These are phyloP conservation scores for Cadophora sp. DNA, from an alignment of 2,329 filamentous ascomycete species.

Conservation along the genomic window DNA sequence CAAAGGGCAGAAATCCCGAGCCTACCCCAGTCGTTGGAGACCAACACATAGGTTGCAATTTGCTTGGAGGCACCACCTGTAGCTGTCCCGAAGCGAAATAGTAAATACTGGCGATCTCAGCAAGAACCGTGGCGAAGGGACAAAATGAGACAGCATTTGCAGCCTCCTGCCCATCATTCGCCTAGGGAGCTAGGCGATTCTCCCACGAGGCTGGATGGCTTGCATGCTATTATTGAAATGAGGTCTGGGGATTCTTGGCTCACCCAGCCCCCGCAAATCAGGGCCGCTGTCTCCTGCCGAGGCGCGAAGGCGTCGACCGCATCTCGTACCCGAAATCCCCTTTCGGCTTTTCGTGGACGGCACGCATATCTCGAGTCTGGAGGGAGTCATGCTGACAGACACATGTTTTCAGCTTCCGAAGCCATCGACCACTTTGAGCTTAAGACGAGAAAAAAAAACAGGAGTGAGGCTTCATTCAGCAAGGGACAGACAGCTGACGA, in stretches of 20 bases:
- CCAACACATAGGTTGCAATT: no score
- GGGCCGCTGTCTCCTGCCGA: background rate
- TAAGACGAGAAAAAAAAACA: background rate
- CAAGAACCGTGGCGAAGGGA: no score
- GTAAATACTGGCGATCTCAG: no score
- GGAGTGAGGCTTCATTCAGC: background rate
- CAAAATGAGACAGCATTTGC: no score
- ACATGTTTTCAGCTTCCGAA: background rate
- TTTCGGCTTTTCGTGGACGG: background rate
- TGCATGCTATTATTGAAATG: background rate
- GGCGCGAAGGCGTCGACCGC: background rate
- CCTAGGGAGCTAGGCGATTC: no score
- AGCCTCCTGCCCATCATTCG: no score
- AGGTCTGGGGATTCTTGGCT: background rate
- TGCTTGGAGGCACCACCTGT: no score
- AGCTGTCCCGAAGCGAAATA: no score
- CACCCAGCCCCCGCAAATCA: slow-evolving; percentile 2
- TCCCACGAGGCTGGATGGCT: background rate
- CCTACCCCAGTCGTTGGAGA: no score
- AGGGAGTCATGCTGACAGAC: background rate
- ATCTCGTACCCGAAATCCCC: background rate
- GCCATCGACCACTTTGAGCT: background rate
- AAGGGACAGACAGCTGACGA: background rate
- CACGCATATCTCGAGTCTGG: background rate
- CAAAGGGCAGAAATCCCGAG: no score